Percentiles rank a stretch among this genome's conserved stretches.
These are phyloP conservation scores for Rosa lucieae DNA, from an alignment of 306 rosid genomes.

Conservation along the genomic window DNA sequence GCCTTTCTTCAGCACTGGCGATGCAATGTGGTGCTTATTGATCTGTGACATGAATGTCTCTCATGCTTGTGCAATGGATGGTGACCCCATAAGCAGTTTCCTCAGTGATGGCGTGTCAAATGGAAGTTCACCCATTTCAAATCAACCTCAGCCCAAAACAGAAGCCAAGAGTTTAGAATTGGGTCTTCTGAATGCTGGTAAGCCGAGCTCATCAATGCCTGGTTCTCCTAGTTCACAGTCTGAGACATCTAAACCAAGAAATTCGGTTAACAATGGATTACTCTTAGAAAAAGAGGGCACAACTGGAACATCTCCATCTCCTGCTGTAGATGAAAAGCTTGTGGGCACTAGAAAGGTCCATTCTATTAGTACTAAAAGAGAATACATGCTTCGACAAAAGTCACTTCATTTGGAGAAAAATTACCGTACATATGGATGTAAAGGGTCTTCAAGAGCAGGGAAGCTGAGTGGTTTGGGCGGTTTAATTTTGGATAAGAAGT, in stretches of 20 bases:
- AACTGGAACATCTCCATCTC: conserved; percentile 29
- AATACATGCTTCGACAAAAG: conserved; percentile 78
- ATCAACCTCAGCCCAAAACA: conserved; percentile 46
- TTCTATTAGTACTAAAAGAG: conserved; percentile 63
- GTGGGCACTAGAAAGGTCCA: conserved; percentile 56
- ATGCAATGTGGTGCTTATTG: conserved; percentile 95
- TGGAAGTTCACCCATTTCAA: conserved; percentile 39
- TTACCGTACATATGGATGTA: conserved; percentile 65
- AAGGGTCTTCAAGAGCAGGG: conserved; percentile 75
- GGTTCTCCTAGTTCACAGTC: conserved; percentile 53
- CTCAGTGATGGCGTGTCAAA: conserved; percentile 39
- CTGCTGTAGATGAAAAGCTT: conserved; percentile 52
- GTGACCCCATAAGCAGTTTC: conserved; percentile 47
- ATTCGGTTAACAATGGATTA: conserved; percentile 39
- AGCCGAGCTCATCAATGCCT: conserved; percentile 38
- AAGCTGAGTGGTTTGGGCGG: conserved; percentile 64
- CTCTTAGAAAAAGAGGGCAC: conserved; percentile 45
- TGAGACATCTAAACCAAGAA: conserved; percentile 40
- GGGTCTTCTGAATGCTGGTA: conserved; percentile 54
- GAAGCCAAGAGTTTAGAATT: conserved; percentile 53
- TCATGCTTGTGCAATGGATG: conserved; percentile 84
- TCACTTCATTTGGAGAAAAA: conserved; percentile 70
- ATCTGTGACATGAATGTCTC: conserved; percentile 84
- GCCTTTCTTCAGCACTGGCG: conserved; percentile 86
- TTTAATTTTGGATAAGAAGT: conserved; percentile 71